Evolutionary conservation across 768 basidiomycete genomes (phyloP), one percentile per base, ranked within the genome.

Genomic region (Xerocomus potaroensis): DNA sequence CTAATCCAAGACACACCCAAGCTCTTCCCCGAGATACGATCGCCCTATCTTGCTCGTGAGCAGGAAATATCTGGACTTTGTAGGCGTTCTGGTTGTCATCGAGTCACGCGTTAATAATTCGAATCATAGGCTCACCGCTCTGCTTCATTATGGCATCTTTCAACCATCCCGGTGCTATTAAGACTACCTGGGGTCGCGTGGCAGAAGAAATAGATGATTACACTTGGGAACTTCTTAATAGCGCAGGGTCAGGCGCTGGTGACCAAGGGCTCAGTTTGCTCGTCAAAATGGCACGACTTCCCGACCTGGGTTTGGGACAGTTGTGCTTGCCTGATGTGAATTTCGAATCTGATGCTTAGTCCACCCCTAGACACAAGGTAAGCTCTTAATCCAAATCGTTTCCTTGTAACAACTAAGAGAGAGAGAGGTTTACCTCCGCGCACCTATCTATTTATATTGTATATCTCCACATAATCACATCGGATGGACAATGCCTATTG

Each of bases 51-150:
- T 22, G 54, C 61, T 34, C 70, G 73, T 16, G 87, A 91, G 59
- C 87, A 87, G 53, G 67, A 74, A 44, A 75, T 90, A 40, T 90
- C 88, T 51, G 88, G 87, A 2, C 67, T 91, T 46, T 91, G 87
- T 90, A 61, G 45, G 84, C 10, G 11, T 43, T 72, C 5, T 8
- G 9, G 10, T 18, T 12, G 14, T 12, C 34, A 36, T 31, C 29
- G 21, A 37, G 18, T 16, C 11, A 33, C n/a, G 18, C n/a, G n/a
- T 22, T 49, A 38, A 60, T 30, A 8, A n/a, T 41, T 36, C 11
- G 3, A 39, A 21, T 30, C 39, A n/a, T 50, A 89, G 87, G 87
- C 58, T 90, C 87, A 0, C 75, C 84, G 0, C 66, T 90, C 26
- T 90, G 87, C 65, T 90, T 89, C 62, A 74, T 87, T 21, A 67